Conservation (phyloP, 129 eudicot species). For the Silybum marianum region DNA sequence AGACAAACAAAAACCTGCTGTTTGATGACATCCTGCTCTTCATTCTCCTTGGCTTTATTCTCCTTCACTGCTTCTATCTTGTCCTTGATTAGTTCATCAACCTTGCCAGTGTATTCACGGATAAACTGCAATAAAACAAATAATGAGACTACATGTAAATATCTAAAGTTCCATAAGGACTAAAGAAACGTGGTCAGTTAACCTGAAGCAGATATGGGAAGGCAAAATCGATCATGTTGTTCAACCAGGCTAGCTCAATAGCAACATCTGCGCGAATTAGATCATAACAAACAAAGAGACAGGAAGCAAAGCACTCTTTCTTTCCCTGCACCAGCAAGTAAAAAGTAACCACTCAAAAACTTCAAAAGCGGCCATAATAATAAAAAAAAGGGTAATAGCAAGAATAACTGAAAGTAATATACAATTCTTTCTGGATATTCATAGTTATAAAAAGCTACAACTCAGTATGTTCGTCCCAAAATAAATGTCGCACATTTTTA, state of each 20-base stretch:
- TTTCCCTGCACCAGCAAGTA: conserved; percentile 68
- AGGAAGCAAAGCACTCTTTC: conserved; percentile 98
- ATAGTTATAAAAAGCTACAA: neutral
- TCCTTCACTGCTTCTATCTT: conserved; percentile 71
- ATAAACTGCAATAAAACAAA: conserved; percentile 55
- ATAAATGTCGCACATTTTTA: neutral
- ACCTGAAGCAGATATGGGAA: conserved; percentile 98
- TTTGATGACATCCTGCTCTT: conserved; percentile 73
- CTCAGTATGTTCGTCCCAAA: neutral
- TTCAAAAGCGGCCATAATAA: neutral
- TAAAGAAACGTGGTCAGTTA: neutral
- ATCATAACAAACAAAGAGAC: conserved; percentile 93
- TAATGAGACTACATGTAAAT: neutral
- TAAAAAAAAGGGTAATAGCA: neutral
- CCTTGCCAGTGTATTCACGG: conserved; percentile 89
- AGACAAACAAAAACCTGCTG: conserved; percentile 55
- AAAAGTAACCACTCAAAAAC: conserved; percentile 15
- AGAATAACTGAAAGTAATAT: neutral
- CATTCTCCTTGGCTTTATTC: conserved; percentile 77
- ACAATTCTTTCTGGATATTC: neutral
- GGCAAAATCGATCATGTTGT: conserved; percentile 95
- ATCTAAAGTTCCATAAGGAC: neutral
- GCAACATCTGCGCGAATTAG: conserved; percentile 91
- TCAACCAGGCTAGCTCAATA: conserved; percentile 97
- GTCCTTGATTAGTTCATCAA: conserved; percentile 77